Evolutionary conservation across 306 rosid genomes (phyloP).

Genomic region (Trichosanthes truncata): DNA sequence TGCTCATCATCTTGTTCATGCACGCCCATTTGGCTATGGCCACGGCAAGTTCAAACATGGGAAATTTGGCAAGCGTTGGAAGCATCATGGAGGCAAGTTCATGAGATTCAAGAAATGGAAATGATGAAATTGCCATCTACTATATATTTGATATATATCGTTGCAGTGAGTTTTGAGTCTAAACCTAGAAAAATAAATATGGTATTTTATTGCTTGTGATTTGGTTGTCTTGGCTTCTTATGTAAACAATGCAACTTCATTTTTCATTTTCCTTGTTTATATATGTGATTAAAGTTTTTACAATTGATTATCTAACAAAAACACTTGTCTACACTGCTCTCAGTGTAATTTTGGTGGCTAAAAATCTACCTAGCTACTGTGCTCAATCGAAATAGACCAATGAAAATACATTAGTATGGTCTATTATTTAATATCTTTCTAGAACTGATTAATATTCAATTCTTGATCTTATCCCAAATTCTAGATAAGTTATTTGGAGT

Average conservation of each 20-base stretch:
- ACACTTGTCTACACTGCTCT: no score
- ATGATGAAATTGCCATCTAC: conserved; percentile 14
- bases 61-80: conserved; percentile 57
- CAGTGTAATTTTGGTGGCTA: background rate
- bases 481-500: no score
- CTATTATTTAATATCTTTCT: background rate
- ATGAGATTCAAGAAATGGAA: conserved; percentile 58
- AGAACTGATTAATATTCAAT: background rate
- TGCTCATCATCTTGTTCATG: conserved; percentile 42
- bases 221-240: background rate
- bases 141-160: background rate
- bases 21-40: background rate
- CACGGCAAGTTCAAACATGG: conserved; percentile 61
- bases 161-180: background rate
- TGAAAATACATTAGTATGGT: no score
- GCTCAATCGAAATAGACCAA: no score
- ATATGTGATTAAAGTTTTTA: background rate
- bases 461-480: background rate
- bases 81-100: conserved; percentile 36
- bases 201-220: background rate
- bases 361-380: no score
- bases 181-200: background rate
- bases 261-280: background rate
- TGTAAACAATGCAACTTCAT: background rate
- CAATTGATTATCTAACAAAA: background rate